These are phyloP conservation scores for Lyophyllum atratum DNA, from an alignment of 768 basidiomycete genomes.

Conservation along the genomic window DNA sequence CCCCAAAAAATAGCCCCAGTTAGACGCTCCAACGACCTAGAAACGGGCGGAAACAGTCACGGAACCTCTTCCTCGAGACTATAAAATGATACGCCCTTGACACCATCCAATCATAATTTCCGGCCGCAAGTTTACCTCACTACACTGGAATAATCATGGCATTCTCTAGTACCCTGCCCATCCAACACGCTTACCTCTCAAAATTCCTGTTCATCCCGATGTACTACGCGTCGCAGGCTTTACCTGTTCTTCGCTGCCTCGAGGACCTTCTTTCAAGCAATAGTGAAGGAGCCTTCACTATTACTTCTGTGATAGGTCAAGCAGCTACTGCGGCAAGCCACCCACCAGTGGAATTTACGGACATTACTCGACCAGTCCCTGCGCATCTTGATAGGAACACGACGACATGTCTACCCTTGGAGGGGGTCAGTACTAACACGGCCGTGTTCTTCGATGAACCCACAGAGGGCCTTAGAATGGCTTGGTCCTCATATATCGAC, in stretches of 20 bases:
- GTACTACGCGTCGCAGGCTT: background rate
- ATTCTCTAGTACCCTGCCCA: background rate
- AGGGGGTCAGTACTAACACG: background rate
- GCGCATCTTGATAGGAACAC: background rate
- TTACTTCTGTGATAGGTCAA: background rate
- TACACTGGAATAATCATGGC: background rate
- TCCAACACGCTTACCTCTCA: background rate
- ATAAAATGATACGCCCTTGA: too few species aligned
- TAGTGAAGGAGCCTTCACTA: background rate
- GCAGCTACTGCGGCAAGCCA: too few species aligned
- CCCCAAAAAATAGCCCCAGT: too few species aligned
- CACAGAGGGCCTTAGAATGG: background rate
- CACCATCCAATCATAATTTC: too few species aligned
- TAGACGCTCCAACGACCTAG: too few species aligned
- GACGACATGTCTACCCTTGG: background rate
- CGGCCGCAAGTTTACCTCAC: too few species aligned
- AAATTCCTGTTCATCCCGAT: background rate
- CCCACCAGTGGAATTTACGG: background rate
- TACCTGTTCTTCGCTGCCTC: background rate
- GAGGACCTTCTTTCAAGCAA: background rate
- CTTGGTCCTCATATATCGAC: constrained; percentile 4
- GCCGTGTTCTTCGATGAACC: background rate
- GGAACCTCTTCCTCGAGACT: too few species aligned
- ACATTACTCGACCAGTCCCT: background rate
- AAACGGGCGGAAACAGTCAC: too few species aligned